Evolutionary conservation across 768 basidiomycete species (phyloP).

Genomic region (Polyporus arcularius): DNA sequence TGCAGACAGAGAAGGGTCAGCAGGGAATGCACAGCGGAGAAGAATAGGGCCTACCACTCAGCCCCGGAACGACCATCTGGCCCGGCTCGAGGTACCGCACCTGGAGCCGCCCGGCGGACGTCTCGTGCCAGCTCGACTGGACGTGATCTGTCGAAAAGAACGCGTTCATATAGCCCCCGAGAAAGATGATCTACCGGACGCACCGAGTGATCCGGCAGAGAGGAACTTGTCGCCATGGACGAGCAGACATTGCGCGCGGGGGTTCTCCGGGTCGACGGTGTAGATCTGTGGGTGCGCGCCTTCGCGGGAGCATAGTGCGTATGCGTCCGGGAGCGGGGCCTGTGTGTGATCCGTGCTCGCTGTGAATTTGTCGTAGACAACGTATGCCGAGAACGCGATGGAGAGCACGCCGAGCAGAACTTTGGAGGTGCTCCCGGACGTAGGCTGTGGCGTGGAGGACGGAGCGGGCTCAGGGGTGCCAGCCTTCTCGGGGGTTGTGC

Average conservation of each 20-base stretch:
- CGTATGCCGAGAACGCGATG: conserved; percentile 21
- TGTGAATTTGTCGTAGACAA: conserved; percentile 13
- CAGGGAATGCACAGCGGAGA: neutral
- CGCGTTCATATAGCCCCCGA: conserved; percentile 17
- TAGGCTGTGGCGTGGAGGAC: neutral
- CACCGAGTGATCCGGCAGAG: conserved; percentile 59
- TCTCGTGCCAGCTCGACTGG: conserved; percentile 38
- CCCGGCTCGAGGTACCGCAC: conserved; percentile 51
- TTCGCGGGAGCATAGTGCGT: conserved; percentile 64
- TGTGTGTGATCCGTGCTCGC: neutral
- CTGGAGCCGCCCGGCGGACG: conserved; percentile 16
- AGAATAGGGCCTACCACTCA: conserved; percentile 54
- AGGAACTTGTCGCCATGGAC: conserved; percentile 51
- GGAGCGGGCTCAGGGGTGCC: neutral
- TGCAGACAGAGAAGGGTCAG: conserved; percentile 25
- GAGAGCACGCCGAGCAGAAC: conserved; percentile 24
- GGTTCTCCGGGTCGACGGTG: conserved; percentile 59
- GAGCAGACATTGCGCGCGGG: conserved; percentile 63
- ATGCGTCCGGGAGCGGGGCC: conserved; percentile 34
- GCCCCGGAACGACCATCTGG: conserved; percentile 69
- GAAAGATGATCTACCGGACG: conserved; percentile 19
- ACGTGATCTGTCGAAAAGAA: conserved; percentile 42
- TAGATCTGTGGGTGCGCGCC: conserved; percentile 49
- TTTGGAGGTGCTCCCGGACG: neutral
- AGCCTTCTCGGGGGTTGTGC: conserved; percentile 10